Evolutionary conservation across 352 stramenopile species (phyloP), one percentile per base, ranked within the genome.

Genomic region (Peronosclerospora sorghi): DNA sequence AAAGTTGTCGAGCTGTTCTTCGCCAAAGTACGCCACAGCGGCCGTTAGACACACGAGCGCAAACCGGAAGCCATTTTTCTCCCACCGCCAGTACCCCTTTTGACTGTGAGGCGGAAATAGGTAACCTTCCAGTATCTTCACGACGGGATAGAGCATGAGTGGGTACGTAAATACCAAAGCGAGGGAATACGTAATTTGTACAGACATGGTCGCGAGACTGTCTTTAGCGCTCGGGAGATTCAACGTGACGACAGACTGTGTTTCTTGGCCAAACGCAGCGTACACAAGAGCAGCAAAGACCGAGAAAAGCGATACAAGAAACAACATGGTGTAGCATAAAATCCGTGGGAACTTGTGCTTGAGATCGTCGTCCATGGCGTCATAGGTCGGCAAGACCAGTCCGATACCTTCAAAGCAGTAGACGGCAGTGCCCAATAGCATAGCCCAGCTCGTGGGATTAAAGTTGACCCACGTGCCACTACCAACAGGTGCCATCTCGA

Each of bases 331-430:
- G 26, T 49, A 58, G 12, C 68, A 48, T 26, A 84, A 41, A 21
- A 84, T 73, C 14, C 53, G 51, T 8, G 65, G 63, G 37, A 84
- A 84, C 42, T 82, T 70, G 57, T 75, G 69, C 60, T 82, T 71
- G 41, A 66, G 57, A 19, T 65, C 55, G 35, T 50, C 32, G 18
- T 69, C 60, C 66, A 84, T 75, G 0, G 68, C 69, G 41, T 79
- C 72, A 59, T 84, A 79, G 41, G 77, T 84, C 1, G 72, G 72
- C 26, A 84, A 45, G n/a, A 84, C 59, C 2, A 84, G 54, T 20
- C 72, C 72, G 21, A 84, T 84, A n/a, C 72, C 72, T 54, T 84
- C 72, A 20, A 84, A 84, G 41, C 65, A 78, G 42, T 78, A 84
- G 26, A 84, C 72, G 8, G 72, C 61, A 6, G 72, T 84, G 26